Base-by-base conservation (phyloP, 495 filamentous ascomycete genomes). In the Lasiosphaeria miniovina region DNA sequence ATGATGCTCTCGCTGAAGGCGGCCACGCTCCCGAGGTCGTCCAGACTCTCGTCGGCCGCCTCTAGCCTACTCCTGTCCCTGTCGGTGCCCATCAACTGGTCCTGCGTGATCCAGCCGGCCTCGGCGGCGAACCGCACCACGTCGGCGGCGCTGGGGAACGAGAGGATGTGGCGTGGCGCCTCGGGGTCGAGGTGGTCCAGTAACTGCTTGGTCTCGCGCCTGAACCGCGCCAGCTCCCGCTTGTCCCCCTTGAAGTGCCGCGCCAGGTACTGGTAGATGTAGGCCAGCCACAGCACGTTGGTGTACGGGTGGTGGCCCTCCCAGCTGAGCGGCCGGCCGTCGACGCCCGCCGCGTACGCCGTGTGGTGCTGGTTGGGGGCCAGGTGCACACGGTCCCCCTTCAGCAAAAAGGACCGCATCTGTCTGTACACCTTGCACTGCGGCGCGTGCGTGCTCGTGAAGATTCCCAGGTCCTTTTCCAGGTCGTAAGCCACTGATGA, bases 231-330 rank as follows among this genome's bases (percentile, higher is more conserved):
- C 6, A 78, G 58, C 54, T 74, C 73, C 54, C 66, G 67, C 48
- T 62, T 65, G 4, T 68, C 65, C 0, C 74, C 76, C 31, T 55
- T 55, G 49, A 77, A 78, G 50, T 75, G 63, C 17, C 31, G 34
- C 0, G 70, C 51, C 40, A 82, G 68, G 52, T 76, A 77, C 12
- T 71, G 69, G 60, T 79, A 80, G 31, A 82, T 68, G 40, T 81
- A 80, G 6, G 75, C 75, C 12, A 81, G 72, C 81, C 81, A 84
- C 12, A 84, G 68, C 1, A 83, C 77, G 52, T 84, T 84, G 4
- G 78, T 80, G 63, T 80, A 83, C 1, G 81, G 80, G 12, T 71
- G 59, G 59, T 80, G 62, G 4, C 40, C 62, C 0, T 57, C 52
- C 78, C 78, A 81, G 5, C 67, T 67, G 36, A 81, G 66, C 1